These are phyloP conservation scores for Solanum tacnaense DNA, from an alignment of 257 asterid genomes.

Conservation along the genomic window DNA sequence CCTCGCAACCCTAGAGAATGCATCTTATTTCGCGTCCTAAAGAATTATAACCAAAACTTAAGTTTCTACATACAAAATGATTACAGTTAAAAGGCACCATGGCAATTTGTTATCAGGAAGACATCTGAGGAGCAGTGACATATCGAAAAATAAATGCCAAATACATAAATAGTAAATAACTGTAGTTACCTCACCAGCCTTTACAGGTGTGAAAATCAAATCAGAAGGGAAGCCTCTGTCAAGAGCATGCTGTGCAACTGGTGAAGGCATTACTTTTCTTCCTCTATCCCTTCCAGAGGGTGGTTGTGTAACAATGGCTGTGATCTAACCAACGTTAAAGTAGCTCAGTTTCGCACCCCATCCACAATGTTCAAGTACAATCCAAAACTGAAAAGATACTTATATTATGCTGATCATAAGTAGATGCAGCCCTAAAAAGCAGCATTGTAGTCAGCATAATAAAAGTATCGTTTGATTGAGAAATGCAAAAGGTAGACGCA, in stretches of 20 bases:
- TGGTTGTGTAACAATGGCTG: slow-evolving; percentile 90
- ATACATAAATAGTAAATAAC: background rate
- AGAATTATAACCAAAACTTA: background rate
- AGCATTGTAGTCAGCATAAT: background rate
- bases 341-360: background rate
- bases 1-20: background rate
- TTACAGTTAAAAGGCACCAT: background rate
- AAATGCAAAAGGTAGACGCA: background rate
- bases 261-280: slow-evolving; percentile 82
- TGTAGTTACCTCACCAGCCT: slow-evolving; percentile 75
- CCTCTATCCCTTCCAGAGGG: slow-evolving; percentile 90
- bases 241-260: slow-evolving; percentile 83
- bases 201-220: slow-evolving; percentile 66
- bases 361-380: background rate
- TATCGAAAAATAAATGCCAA: background rate
- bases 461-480: background rate
- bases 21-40: background rate
- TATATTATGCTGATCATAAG: background rate
- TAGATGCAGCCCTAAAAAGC: background rate
- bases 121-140: background rate
- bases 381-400: background rate
- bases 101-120: background rate
- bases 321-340: slow-evolving; percentile 32
- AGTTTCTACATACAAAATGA: background rate
- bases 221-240: slow-evolving; percentile 67